Evolutionary conservation across 129 eudicot genomes (phyloP).

Genomic region (Smallanthus sonchifolius): DNA sequence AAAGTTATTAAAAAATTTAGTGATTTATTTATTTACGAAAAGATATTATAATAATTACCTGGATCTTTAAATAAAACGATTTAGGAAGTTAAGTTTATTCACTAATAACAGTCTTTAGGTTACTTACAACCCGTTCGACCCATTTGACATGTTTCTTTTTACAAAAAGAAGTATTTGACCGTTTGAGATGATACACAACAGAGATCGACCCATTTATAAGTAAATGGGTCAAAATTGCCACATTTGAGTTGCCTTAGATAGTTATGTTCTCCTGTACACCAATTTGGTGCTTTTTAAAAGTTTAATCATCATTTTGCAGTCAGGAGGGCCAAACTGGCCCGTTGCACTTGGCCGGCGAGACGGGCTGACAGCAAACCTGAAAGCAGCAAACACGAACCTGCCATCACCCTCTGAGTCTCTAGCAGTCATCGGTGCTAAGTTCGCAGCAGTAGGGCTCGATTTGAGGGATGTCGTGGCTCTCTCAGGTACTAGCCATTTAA

Average conservation of each 20-base stretch:
- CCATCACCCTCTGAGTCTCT: constrained; percentile 81
- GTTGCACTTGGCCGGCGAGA: constrained; percentile 73
- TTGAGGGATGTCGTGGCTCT: constrained; percentile 70
- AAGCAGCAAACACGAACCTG: constrained; percentile 66
- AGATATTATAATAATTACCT: background rate
- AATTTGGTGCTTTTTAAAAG: background rate
- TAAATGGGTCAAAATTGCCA: background rate
- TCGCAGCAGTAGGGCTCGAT: constrained; percentile 66
- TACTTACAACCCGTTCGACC: background rate
- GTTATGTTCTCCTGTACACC: background rate
- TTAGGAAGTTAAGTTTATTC: background rate
- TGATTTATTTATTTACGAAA: background rate
- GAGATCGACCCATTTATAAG: background rate
- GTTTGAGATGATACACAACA: background rate
- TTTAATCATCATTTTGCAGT: constrained; percentile 30
- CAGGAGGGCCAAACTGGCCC: constrained; percentile 82
- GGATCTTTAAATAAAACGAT: background rate
- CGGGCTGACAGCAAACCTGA: constrained; percentile 55
- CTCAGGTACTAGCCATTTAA: constrained; percentile 46
- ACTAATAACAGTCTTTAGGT: background rate
- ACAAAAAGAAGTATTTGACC: background rate
- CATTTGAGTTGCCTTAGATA: background rate
- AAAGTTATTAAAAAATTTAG: background rate
- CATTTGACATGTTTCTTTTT: background rate
- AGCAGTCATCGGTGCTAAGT: constrained; percentile 65